These are phyloP conservation scores for Puccinia coronata DNA, from an alignment of 1,284 basidiomycete genomes.

Conservation along the genomic window DNA sequence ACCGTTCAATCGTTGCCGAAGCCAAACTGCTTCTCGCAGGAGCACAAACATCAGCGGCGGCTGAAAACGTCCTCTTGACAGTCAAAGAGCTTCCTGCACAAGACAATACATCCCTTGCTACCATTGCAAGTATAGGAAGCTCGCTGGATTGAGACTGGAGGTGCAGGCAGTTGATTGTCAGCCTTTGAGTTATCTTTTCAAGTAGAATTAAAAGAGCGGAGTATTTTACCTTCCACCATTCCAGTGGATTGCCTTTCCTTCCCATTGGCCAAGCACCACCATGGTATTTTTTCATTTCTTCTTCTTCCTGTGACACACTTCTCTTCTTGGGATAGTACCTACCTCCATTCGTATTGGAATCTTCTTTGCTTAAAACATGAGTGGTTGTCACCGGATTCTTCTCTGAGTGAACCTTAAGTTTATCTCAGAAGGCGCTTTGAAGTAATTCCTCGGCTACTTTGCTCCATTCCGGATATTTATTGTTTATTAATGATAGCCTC, in stretches of 20 bases:
- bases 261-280: constrained; percentile 3
- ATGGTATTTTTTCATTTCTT: constrained; percentile 3
- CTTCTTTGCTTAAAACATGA: too few species aligned
- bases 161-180: not conserved
- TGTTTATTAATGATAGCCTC: not conserved
- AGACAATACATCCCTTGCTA: not conserved
- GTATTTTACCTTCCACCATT: constrained; percentile 9
- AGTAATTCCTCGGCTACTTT: not conserved
- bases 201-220: too few species aligned
- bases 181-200: too few species aligned
- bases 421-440: not conserved
- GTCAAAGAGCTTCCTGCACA: not conserved
- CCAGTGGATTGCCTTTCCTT: not conserved
- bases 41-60: not conserved
- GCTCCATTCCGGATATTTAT: not conserved
- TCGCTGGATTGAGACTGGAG: not conserved
- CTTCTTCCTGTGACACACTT: constrained; percentile 1
- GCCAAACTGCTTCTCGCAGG: not conserved
- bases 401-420: not conserved
- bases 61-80: not conserved
- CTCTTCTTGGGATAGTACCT: too few species aligned
- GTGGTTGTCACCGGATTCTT: too few species aligned
- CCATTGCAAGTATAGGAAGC: not conserved
- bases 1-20: not conserved
- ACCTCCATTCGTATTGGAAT: too few species aligned